Evolutionary conservation across 2,329 filamentous ascomycete species (phyloP).

Genomic region (Septoria linicola): DNA sequence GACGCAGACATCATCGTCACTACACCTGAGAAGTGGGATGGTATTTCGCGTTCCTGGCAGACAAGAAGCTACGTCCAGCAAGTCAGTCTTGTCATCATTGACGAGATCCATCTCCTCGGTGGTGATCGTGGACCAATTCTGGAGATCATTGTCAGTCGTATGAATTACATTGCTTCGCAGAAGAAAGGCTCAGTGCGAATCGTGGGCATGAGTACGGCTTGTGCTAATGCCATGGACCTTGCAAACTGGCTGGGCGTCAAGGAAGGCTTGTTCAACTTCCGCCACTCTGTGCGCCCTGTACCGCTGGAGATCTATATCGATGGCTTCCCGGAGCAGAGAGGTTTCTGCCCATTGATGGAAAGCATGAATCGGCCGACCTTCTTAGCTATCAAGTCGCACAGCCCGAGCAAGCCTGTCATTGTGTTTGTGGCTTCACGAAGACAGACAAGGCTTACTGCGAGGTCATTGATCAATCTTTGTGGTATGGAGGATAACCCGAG

Average conservation of each 20-base stretch:
- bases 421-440: conserved; percentile 95
- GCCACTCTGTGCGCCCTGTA: conserved; percentile 93
- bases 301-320: conserved; percentile 96
- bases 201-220: conserved; percentile 98
- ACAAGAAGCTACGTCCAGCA: conserved; percentile 94
- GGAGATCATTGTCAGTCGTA: conserved; percentile 87
- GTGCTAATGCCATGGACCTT: conserved; percentile 89
- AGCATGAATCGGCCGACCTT: conserved; percentile 98
- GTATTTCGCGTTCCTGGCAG: conserved; percentile 98
- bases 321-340: conserved; percentile 89
- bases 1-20: conserved; percentile 98
- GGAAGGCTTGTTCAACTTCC: conserved; percentile 92
- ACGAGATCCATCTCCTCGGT: conserved; percentile 96
- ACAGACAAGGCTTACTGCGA: conserved; percentile 91
- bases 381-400: conserved; percentile 93
- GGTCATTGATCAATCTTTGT: conserved; percentile 94
- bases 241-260: conserved; percentile 97
- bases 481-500: conserved; percentile 98
- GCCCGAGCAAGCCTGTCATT: conserved; percentile 93
- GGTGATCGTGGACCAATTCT: conserved; percentile 95
- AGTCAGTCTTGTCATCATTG: conserved; percentile 94
- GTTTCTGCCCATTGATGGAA: conserved; percentile 97
- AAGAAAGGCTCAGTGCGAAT: conserved; percentile 85
- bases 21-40: conserved; percentile 99
- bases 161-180: conserved; percentile 98